Evolutionary conservation across 2,329 filamentous ascomycete genomes (phyloP), one percentile per base, ranked within the genome.

Genomic region (Pleomassaria siparia): DNA sequence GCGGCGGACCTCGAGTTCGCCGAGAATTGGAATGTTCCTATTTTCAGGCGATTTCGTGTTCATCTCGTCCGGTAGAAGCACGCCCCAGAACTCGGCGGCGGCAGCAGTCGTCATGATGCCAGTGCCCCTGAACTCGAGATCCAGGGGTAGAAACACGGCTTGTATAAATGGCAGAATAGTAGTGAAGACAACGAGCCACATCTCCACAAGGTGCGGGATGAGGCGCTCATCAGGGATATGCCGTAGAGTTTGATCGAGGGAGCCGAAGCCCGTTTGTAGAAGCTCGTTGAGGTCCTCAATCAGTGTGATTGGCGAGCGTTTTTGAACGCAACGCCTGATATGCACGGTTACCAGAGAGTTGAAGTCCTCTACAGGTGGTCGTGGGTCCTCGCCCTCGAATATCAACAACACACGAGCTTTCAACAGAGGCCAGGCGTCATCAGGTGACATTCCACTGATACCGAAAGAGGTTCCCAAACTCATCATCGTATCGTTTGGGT

Each of bases 151-250:
- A 65, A 99, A 96, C 1, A 96, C 91, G 1, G 92, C 91, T 74
- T 97, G 92, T 60, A 99, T 85, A 64, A 96, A 97, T 0, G 94
- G 94, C 4, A 97, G 74, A 29, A 97, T 89, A 6, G 83, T 88
- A 2, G 90, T 92, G 62, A 96, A 96, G 0, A 94, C 91, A 39
- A 94, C 85, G 49, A 95, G 83, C 94, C 94, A 99, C 64, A 96
- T 85, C 66, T 96, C 90, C 2, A 96, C 92, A 1, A 99, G 78
- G 46, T 90, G 85, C 0, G 90, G 89, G 18, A 97, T 90, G n/a
- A 97, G 81, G 26, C 87, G 83, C 51, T 96, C 91, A 63, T 97
- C 92, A 0, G 89, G 80, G 0, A 90, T 85, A 37, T 83, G 83
- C 41, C 86, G 82, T 15, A 97, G 75, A 0, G 89, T 91, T 55